Evolutionary conservation across 176 grass and related monocot species (phyloP), one percentile per base, ranked within the genome.

Genomic region (Alloteropsis semialata): DNA sequence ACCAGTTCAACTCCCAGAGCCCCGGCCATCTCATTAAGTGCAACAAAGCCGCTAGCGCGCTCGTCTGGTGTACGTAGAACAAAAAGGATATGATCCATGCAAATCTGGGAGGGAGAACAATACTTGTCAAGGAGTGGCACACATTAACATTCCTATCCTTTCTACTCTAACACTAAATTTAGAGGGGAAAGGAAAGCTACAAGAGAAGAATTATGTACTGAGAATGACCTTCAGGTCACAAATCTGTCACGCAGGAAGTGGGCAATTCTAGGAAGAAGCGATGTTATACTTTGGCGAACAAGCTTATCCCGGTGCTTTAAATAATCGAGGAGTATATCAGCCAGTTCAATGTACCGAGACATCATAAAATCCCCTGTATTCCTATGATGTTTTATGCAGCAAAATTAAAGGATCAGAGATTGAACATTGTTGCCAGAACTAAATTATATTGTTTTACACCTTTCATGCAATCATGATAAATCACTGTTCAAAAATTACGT

Each of bases 321-420:
- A 83, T 98, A 98, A 4, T 91, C 93, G 33, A 98, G 92, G 69
- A 98, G 93, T 76, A 98, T 98, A 89, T 98, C 96, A 46, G 96
- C 96, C 72, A 98, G 93, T 90, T 98, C 96, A 87, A 92, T 93
- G 78, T 98, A 98, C 67, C 96, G 92, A 50, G 96, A 98, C 96
- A 98, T 98, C 96, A 98, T 98, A 85, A 98, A 98, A 83, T 98
- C 96, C 37, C 96, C 96, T 5, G 96, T 98, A 81, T 98, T 98
- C 89, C 96, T 98, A 83, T 59, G 85, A 44, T 24, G 80, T 60
- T 57, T 37, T 57, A 78, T 67, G 73, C 77, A 84, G 78, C 34
- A 84, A 74, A 61, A 84, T 85, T 33, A 72, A 28, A 80, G 29
- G 11, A 80, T 51, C 51, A 74, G 34, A 89, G 63, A 65, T 16